Evolutionary conservation across 257 asterid genomes (phyloP).

Genomic region (Scutellaria barbata): DNA sequence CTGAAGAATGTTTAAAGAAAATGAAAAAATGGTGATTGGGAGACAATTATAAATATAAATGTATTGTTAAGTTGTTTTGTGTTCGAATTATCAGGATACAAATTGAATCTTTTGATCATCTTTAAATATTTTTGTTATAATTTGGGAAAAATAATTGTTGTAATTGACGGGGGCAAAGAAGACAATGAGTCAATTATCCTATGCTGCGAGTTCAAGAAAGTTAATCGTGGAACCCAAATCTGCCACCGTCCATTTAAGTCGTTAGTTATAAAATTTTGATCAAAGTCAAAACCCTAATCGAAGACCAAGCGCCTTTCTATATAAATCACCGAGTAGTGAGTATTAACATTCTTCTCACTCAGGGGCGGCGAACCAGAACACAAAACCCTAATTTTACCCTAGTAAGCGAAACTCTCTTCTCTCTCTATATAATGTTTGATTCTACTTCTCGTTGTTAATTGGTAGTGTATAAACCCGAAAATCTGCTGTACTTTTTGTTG

Average conservation of each 20-base stretch:
- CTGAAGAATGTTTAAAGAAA: too few relatives aligned
- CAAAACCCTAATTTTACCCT: slow-evolving; percentile 30
- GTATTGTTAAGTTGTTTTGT: too few relatives aligned
- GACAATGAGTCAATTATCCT: not conserved
- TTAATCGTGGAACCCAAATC: slow-evolving; percentile 6
- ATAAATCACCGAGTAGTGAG: slow-evolving; percentile 10
- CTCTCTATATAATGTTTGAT: not conserved
- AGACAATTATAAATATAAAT: too few relatives aligned
- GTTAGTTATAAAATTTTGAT: not conserved
- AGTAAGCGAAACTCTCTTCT: slow-evolving; percentile 28
- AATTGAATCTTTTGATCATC: too few relatives aligned
- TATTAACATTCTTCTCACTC: not conserved
- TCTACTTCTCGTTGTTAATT: not conserved
- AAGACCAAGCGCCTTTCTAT: slow-evolving; percentile 23
- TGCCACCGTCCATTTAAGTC: not conserved
- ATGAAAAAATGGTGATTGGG: too few relatives aligned
- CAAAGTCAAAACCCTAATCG: slow-evolving; percentile 42
- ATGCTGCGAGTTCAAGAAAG: not conserved
- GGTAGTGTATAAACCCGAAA: not conserved
- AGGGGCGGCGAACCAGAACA: slow-evolving; percentile 44
- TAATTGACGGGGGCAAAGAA: too few relatives aligned
- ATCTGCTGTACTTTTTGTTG: not conserved
- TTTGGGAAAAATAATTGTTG: too few relatives aligned
- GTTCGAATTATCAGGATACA: too few relatives aligned
- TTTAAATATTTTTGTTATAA: too few relatives aligned